Evolutionary conservation across 2,329 filamentous ascomycete genomes (phyloP).

Genomic region (Ilyonectria sp.): DNA sequence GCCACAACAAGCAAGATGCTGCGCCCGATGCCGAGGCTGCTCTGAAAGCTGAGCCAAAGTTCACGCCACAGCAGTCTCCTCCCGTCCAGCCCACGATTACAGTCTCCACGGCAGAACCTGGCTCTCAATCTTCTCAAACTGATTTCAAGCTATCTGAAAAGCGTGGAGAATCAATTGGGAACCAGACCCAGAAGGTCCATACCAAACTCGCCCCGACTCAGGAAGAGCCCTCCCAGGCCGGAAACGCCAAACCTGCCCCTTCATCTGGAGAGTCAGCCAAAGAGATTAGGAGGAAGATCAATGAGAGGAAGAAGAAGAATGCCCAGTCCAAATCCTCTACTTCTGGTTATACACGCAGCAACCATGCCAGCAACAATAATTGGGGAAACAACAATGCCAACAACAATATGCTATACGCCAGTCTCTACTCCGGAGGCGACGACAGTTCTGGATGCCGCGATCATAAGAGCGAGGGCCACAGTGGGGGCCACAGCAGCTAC

Average conservation of each 20-base stretch:
- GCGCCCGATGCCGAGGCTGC: neutral
- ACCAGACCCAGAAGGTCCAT: neutral
- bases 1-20: neutral
- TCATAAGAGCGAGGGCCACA: neutral
- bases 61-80: neutral
- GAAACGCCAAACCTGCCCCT: too few species aligned
- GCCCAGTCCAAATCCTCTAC: too few species aligned
- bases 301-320: too few species aligned
- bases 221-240: too few species aligned
- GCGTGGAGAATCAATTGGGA: neutral
- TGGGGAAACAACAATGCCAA: too few species aligned
- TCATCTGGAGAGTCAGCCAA: too few species aligned
- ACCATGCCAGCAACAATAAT: too few species aligned
- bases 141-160: neutral
- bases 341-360: too few species aligned
- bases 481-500: neutral
- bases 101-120: neutral
- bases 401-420: too few species aligned
- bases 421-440: too few species aligned
- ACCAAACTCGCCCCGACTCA: neutral
- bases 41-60: neutral
- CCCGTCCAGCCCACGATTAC: neutral
- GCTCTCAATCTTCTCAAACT: neutral
- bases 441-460: too few species aligned
- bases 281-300: too few species aligned